Conservation (phyloP, 176 grass and related monocot genomes). For the Metroxylon sagu region DNA sequence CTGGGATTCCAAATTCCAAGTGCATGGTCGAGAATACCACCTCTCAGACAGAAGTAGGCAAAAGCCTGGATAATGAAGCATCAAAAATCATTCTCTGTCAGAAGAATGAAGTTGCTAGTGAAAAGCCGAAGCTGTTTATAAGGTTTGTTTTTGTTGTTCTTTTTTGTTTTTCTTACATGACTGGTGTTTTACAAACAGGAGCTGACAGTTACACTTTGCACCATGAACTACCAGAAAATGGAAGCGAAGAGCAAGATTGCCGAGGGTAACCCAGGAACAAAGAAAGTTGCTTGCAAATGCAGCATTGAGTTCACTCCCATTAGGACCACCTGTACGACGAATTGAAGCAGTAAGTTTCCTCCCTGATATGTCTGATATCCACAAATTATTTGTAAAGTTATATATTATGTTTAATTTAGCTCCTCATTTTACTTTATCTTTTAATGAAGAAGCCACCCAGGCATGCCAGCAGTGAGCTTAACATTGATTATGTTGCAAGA, state of each 20-base stretch:
- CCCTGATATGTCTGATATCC: background rate
- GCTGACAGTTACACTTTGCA: background rate
- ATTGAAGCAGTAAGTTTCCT: constrained; percentile 7
- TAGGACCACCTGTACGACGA: constrained; percentile 49
- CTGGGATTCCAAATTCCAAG: constrained; percentile 13
- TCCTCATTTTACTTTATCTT: constrained; percentile 5
- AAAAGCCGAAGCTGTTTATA: constrained; percentile 54
- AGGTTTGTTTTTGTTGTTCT: constrained; percentile 38
- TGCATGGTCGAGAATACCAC: background rate
- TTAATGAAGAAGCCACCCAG: constrained; percentile 45
- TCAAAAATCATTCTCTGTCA: constrained; percentile 3
- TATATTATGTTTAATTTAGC: background rate
- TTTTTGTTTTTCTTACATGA: background rate
- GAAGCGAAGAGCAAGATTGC: constrained; percentile 43
- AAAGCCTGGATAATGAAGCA: constrained; percentile 10
- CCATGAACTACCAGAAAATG: constrained; percentile 45
- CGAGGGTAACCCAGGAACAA: constrained; percentile 46
- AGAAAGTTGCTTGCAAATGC: constrained; percentile 48
- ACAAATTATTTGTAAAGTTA: constrained; percentile 7
- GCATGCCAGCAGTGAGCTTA: constrained; percentile 31
- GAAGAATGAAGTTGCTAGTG: constrained; percentile 41
- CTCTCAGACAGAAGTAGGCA: constrained; percentile 7
- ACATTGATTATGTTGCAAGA: constrained; percentile 52
- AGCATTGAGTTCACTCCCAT: constrained; percentile 61
- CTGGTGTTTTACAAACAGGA: background rate